Evolutionary conservation across 2,329 filamentous ascomycete species (phyloP).

Genomic region (Davidsoniella virescens): DNA sequence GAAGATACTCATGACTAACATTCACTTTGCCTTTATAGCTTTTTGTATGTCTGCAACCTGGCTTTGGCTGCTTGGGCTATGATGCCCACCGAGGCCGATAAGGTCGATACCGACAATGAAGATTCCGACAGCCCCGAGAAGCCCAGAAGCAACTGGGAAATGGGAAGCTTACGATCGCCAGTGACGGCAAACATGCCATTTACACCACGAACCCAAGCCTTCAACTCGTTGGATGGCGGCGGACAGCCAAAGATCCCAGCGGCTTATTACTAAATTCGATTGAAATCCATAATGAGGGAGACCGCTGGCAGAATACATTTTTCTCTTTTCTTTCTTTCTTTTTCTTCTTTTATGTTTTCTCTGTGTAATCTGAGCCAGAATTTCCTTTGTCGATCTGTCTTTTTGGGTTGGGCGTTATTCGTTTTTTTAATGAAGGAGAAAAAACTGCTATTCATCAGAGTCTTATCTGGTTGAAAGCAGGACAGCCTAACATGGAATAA

Average conservation of each 20-base stretch:
- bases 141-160: conserved; percentile 33
- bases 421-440: background rate
- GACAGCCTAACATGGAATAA: no score
- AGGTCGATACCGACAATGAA: conserved; percentile 27
- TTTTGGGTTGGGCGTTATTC: background rate
- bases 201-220: conserved; percentile 52
- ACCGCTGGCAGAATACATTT: background rate
- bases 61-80: conserved; percentile 41
- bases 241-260: conserved; percentile 7
- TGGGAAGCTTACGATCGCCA: conserved; percentile 30
- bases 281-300: conserved; percentile 14
- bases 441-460: no score
- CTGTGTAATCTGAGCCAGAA: background rate
- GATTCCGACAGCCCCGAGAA: conserved; percentile 21
- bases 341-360: background rate
- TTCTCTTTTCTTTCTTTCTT: conserved; percentile 1
- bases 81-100: conserved; percentile 38
- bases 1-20: background rate
- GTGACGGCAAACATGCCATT: conserved; percentile 27
- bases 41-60: conserved; percentile 8
- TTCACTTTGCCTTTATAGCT: conserved; percentile 5
- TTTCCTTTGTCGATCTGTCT: background rate
- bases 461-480: no score
- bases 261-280: conserved; percentile 31
- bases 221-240: conserved; percentile 39